Evolutionary conservation across 768 basidiomycete genomes (phyloP).

Genomic region (Brasilioporus rufonigricans): DNA sequence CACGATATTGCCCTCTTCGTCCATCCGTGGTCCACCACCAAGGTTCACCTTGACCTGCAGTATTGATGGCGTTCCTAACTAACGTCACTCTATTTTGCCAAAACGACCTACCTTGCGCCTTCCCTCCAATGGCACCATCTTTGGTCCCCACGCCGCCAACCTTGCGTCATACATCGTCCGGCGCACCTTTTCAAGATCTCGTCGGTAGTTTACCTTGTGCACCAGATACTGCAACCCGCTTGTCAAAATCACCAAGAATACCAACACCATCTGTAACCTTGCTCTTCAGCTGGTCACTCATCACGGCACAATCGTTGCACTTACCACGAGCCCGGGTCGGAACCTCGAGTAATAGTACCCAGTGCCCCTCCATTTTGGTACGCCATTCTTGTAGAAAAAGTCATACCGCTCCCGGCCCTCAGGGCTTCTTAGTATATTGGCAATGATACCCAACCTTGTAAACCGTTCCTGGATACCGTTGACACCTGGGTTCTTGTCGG

Average conservation of each 20-base stretch:
- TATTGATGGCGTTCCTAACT: constrained; percentile 1
- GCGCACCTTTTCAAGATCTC: constrained; percentile 69
- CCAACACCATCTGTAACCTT: constrained; percentile 59
- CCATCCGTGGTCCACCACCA: constrained; percentile 47
- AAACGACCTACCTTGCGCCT: constrained; percentile 59
- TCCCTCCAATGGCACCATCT: constrained; percentile 58
- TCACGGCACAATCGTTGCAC: constrained; percentile 19
- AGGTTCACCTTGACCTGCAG: constrained; percentile 70
- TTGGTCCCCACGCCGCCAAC: constrained; percentile 79
- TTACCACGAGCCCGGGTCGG: constrained; percentile 84
- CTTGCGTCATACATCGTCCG: constrained; percentile 59
- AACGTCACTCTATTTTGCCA: neutral
- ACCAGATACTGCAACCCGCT: constrained; percentile 82
- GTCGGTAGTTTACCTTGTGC: constrained; percentile 72
- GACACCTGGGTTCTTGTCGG: constrained; percentile 91
- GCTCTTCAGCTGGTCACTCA: neutral
- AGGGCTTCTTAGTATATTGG: constrained; percentile 72
- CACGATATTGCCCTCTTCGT: constrained; percentile 54
- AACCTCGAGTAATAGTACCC: constrained; percentile 97
- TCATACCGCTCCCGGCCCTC: constrained; percentile 84
- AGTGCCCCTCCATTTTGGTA: constrained; percentile 94
- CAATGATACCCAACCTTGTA: constrained; percentile 85
- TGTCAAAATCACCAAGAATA: constrained; percentile 75
- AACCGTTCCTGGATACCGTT: constrained; percentile 86
- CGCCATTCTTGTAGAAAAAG: constrained; percentile 97